Conservation (phyloP, 257 asterid species). For the Ehretia macrophylla region DNA sequence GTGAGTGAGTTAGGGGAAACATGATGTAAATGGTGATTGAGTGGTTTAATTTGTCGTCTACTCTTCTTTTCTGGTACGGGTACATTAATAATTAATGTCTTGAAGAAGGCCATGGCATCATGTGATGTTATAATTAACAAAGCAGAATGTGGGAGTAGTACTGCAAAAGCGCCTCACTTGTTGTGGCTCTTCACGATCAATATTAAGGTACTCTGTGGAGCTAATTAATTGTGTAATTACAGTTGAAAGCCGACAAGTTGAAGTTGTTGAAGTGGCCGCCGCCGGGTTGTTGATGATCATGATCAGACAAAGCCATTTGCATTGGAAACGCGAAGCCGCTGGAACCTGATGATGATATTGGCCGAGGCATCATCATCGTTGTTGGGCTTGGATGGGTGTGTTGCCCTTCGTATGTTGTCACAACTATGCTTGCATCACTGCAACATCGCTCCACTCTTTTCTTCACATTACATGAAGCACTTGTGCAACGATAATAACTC, state of each 20-base stretch:
- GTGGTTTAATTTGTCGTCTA: no score
- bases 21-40: no score
- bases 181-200: conserved; percentile 1
- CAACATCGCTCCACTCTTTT: conserved; percentile 73
- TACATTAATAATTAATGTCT: no score
- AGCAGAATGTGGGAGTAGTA: conserved; percentile 15
- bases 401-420: conserved; percentile 79
- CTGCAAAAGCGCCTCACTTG: conserved; percentile 24
- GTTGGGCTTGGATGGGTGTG: conserved; percentile 67
- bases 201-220: no score
- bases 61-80: no score
- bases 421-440: conserved; percentile 48
- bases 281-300: neutral
- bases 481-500: conserved; percentile 82
- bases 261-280: conserved; percentile 6
- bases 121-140: conserved; percentile 47
- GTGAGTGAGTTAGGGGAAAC: no score
- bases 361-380: conserved; percentile 17
- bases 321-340: neutral
- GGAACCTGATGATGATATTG: neutral
- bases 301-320: neutral
- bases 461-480: conserved; percentile 64
- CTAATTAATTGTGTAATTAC: conserved; percentile 9
- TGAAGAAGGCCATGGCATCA: no score
- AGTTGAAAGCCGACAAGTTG: conserved; percentile 17